phyloP scores from a whole-genome alignment of 768 basidiomycete species.

The Thelephora ganbajun region DNA sequence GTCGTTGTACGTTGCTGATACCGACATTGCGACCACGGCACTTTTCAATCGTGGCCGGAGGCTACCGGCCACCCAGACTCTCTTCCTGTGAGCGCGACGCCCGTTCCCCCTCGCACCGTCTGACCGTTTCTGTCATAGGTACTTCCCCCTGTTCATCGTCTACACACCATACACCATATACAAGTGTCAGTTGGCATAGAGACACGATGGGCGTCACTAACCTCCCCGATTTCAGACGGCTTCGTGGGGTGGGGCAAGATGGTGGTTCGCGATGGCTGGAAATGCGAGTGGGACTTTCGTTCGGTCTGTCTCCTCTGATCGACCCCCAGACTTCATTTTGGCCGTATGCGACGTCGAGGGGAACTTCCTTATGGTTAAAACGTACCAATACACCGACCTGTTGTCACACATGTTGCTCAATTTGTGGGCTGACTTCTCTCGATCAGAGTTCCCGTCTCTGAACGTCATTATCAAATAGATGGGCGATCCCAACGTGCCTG shows the following conservation, averaged over 20 bases:
- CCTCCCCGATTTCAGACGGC: slow-evolving; percentile 39
- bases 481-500: slow-evolving; percentile 83
- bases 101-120: not conserved
- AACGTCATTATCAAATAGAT: slow-evolving; percentile 28
- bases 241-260: slow-evolving; percentile 71
- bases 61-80: slow-evolving; percentile 69
- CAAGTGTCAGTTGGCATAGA: slow-evolving; percentile 38
- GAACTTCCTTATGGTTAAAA: slow-evolving; percentile 78
- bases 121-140: slow-evolving; percentile 26
- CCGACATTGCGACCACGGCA: slow-evolving; percentile 77
- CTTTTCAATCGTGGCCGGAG: slow-evolving; percentile 55
- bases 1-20: slow-evolving; percentile 80
- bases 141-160: slow-evolving; percentile 57
- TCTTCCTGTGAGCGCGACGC: slow-evolving; percentile 53
- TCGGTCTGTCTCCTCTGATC: not conserved
- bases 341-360: slow-evolving; percentile 78
- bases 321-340: slow-evolving; percentile 50
- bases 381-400: slow-evolving; percentile 77
- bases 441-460: not conserved
- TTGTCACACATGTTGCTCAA: slow-evolving; percentile 85
- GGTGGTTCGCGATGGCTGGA: slow-evolving; percentile 73
- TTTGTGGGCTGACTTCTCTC: slow-evolving; percentile 35
- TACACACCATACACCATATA: slow-evolving; percentile 90
- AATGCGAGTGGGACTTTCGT: slow-evolving; percentile 36
- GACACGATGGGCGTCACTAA: not conserved